These are phyloP conservation scores for Rhizopus delemar DNA, from an alignment of 371 early-diverging fungal species.

Conservation along the genomic window DNA sequence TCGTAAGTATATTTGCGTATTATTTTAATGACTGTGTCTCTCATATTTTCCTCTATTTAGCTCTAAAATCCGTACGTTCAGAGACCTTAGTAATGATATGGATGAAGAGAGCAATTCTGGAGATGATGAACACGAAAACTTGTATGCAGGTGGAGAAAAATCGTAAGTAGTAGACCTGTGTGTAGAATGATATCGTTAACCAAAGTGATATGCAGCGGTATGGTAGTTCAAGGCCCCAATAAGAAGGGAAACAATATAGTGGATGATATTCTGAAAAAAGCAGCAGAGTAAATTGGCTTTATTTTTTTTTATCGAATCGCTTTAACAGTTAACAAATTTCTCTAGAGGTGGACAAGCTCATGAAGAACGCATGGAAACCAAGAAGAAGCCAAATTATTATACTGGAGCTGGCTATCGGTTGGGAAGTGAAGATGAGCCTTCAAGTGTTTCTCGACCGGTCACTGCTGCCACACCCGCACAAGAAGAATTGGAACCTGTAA, in stretches of 20 bases:
- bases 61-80: conserved; percentile 65
- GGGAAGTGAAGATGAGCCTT: conserved; percentile 70
- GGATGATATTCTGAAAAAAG: conserved; percentile 79
- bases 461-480: background rate
- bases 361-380: conserved; percentile 35
- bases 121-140: conserved; percentile 69
- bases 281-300: conserved; percentile 59
- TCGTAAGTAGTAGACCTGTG: conserved; percentile 52
- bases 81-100: conserved; percentile 44
- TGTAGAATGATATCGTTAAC: background rate
- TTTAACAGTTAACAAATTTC: background rate
- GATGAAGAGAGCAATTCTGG: conserved; percentile 55
- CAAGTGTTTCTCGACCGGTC: conserved; percentile 20
- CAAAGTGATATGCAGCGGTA: conserved; percentile 48
- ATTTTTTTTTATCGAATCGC: conserved; percentile 9
- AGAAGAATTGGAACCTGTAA: conserved; percentile 41
- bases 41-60: conserved; percentile 8
- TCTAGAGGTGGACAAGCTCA: conserved; percentile 57
- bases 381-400: conserved; percentile 55
- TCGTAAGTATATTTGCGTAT: too few relatives aligned
- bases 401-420: conserved; percentile 67
- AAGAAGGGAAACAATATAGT: conserved; percentile 62
- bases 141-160: conserved; percentile 87
- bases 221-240: conserved; percentile 73
- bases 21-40: too few relatives aligned